Base-by-base conservation (phyloP, 495 filamentous ascomycete genomes). In the Neurospora hispaniola region DNA sequence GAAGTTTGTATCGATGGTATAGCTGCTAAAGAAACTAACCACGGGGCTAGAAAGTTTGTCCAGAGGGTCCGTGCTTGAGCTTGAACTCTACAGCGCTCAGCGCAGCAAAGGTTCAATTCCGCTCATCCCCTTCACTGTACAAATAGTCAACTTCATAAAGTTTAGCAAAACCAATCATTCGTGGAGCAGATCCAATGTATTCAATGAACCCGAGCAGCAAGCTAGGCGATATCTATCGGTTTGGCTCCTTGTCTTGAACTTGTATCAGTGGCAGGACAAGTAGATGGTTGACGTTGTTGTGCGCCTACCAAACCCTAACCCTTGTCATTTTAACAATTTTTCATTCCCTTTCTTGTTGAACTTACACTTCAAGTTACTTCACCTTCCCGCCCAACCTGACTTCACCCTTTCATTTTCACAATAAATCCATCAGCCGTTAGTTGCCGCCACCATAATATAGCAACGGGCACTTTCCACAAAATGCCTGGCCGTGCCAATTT, bases 401-500 rank as follows among this genome's bases (percentile, higher is more conserved):
- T 62, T 7, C 54, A 35, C 31, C 54, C 7, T 62, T 62, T 62
- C 8, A 31, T 31, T 62, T 59, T 62, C 54, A 27, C 5, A 16
- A 31, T 11, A 62, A 31, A 4, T 9, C 4, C 23, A 31, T 35
- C 54, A 31, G 27, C 27, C 54, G 4, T 62, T 12, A 16, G 54
- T 62, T 62, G 27, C 54, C 54, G 6, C 54, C 54, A 18, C 54
- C 5, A 35, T 12, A 35, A 62, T 14, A 66, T 12, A 66, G 27
- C 54, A 66, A 66, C 54, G 27, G 54, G 27, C 54, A 66, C 27
- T 66, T 66, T 18, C 11, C 27, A 66, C 14, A 66, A 73, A 54
- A 74, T 73, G 75, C 69, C 75, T 38, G 73, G 71, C 14, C 73
- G 75, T 35, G 38, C 72, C 11, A 74, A 73, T 11, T 72, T 75